phyloP scores from a whole-genome alignment of 805 yeast species.

The Nakazawaea populi region DNA sequence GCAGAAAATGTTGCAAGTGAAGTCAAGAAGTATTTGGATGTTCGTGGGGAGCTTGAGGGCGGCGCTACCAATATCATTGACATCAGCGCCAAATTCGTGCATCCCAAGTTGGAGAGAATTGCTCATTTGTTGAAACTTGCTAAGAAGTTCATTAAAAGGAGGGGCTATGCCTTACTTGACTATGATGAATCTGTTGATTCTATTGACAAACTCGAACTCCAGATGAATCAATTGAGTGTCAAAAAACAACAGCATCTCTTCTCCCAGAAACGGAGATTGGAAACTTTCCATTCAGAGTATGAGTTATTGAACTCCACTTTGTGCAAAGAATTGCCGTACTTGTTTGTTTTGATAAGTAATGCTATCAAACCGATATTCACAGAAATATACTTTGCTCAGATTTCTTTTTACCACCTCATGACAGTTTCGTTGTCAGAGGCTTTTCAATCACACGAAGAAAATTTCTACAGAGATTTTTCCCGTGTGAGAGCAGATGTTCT shows the following conservation, averaged over 20 bases:
- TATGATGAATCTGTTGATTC: slow-evolving; percentile 28
- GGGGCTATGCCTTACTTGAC: slow-evolving; percentile 31
- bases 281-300: slow-evolving; percentile 28
- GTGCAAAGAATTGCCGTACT: slow-evolving; percentile 41
- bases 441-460: not conserved
- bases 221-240: slow-evolving; percentile 26
- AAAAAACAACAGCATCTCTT: slow-evolving; percentile 30
- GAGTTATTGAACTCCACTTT: slow-evolving; percentile 30
- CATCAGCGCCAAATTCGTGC: slow-evolving; percentile 17
- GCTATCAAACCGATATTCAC: slow-evolving; percentile 27
- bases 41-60: not conserved
- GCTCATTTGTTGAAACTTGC: slow-evolving; percentile 18
- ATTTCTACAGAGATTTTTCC: not conserved
- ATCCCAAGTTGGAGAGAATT: slow-evolving; percentile 15
- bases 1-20: not conserved
- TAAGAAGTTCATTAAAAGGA: slow-evolving; percentile 20
- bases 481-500: slow-evolving; percentile 5
- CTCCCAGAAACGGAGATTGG: slow-evolving; percentile 24
- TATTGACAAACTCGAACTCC: slow-evolving; percentile 16
- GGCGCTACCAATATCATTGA: slow-evolving; percentile 21
- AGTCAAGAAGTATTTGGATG: slow-evolving; percentile 1
- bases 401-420: slow-evolving; percentile 29
- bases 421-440: not conserved
- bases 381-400: slow-evolving; percentile 31
- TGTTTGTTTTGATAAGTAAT: slow-evolving; percentile 27